Base-by-base conservation (phyloP, 768 basidiomycete genomes). In the Pleurotus ostreatus region DNA sequence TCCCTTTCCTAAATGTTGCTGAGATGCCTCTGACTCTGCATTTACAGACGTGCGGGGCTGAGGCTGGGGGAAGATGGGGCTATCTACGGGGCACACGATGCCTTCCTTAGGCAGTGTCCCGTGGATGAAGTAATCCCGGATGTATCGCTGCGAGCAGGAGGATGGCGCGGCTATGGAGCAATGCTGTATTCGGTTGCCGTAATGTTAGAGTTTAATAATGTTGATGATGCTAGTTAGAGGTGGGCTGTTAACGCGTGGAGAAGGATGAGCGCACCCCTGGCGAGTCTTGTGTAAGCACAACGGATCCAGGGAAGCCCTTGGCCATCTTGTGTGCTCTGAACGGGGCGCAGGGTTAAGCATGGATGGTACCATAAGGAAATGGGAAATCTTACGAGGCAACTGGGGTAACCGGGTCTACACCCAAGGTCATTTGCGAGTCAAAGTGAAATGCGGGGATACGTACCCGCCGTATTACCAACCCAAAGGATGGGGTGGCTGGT, bases 231-330 rank as follows among this genome's bases (percentile, higher is more conserved):
- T 9, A 34, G 30, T 34, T 34, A 11, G 30, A 9, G 30, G 30
- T 34, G 30, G 30, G 30, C 9, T 16, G 13, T 11, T 22, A 13
- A 44, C 16, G 5, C 8, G 43, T 1, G 9, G 13, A 22, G 16
- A 44, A 9, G 20, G 63, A n/a, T 22, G 6, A 16, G 18, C 70
- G 23, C 61, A 78, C 75, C 12, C 76, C 75, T 4, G 70, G 60
- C 9, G 73, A 74, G 23, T 76, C 71, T 54, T 77, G 75, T 5
- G 72, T 75, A n/a, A 78, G 61, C 11, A 78, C 72, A 11, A 73
- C 70, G 2, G 75, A 72, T 16, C 61, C 63, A 2, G 64, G 57
- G 61, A 77, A 77, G 8, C 68, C 68, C 47, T 63, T 57, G 0
- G 72, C 70, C 58, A 68, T 74, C 44, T 74, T 73, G 59, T 71